A percentile compares a stretch with the other conserved stretches of the same genome.
These are phyloP conservation scores for Mimosa bimucronata DNA, from an alignment of 306 rosid genomes.

Conservation along the genomic window DNA sequence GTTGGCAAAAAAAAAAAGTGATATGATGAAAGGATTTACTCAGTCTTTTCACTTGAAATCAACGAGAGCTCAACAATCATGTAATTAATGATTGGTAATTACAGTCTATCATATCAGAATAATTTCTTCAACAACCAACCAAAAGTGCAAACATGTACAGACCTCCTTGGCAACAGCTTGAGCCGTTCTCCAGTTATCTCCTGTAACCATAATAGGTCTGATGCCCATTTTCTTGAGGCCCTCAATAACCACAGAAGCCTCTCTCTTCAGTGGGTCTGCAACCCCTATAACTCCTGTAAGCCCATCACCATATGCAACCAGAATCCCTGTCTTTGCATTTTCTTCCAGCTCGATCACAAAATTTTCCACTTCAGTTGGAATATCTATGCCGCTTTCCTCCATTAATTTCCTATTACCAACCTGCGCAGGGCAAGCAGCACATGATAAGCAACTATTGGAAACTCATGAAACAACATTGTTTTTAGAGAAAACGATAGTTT, in stretches of 20 bases:
- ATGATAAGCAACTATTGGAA: constrained; percentile 41
- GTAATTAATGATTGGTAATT: constrained; percentile 20
- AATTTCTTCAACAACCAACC: constrained; percentile 20
- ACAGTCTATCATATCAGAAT: constrained; percentile 18
- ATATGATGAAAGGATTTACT: neutral
- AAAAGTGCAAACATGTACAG: constrained; percentile 35
- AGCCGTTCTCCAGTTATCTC: constrained; percentile 99
- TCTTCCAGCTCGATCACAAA: constrained; percentile 84
- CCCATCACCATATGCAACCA: constrained; percentile 66
- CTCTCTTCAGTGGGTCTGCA: constrained; percentile 95
- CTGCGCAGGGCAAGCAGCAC: constrained; percentile 50
- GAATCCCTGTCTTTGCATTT: constrained; percentile 87
- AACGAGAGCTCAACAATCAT: constrained; percentile 27
- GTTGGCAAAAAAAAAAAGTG: neutral
- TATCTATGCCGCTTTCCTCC: constrained; percentile 70
- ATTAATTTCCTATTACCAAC: constrained; percentile 93
- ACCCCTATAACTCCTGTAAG: constrained; percentile 85
- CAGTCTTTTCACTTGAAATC: neutral
- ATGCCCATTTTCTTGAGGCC: constrained; percentile 93
- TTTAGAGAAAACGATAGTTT: constrained; percentile 25
- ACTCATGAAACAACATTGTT: constrained; percentile 19
- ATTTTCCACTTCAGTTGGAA: constrained; percentile 72
- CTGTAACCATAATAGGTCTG: constrained; percentile 89
- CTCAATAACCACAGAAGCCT: constrained; percentile 88
- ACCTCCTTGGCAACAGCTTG: constrained; percentile 90